phyloP scores from a whole-genome alignment of 2,329 filamentous ascomycete species.

The Claviceps citrina region DNA sequence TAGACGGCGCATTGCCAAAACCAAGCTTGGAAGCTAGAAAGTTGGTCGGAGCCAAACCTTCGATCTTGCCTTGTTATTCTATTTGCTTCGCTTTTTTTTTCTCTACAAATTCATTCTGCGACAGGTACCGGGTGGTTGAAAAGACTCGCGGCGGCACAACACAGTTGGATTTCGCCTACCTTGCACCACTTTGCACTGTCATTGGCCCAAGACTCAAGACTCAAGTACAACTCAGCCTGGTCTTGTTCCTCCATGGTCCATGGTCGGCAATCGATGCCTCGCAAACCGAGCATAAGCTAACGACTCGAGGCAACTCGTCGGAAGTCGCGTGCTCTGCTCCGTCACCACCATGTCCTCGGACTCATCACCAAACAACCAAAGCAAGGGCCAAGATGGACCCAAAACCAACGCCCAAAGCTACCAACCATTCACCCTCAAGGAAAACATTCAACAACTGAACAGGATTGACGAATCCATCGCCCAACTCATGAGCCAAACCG shows the following conservation, averaged over 20 bases:
- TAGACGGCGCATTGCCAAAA: not conserved
- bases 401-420: slow-evolving; percentile 15
- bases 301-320: not conserved
- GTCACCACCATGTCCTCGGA: slow-evolving; percentile 14
- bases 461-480: slow-evolving; percentile 52
- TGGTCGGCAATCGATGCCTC: not conserved
- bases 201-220: too few species aligned
- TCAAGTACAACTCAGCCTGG: too few species aligned
- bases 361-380: slow-evolving; percentile 14
- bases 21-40: not conserved
- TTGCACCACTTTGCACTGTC: not conserved
- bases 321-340: not conserved
- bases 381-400: slow-evolving; percentile 14
- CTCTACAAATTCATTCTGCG: not conserved
- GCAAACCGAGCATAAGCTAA: not conserved
- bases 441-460: slow-evolving; percentile 68
- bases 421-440: slow-evolving; percentile 51
- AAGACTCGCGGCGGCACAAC: not conserved
- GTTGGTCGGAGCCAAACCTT: too few species aligned
- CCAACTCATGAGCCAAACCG: slow-evolving; percentile 27
- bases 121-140: too few species aligned
- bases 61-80: not conserved
- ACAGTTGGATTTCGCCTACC: too few species aligned
- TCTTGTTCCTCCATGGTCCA: too few species aligned
- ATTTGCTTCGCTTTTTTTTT: not conserved